Evolutionary conservation across 2,329 filamentous ascomycete genomes (phyloP).

Genomic region (Aspergillus flavus): DNA sequence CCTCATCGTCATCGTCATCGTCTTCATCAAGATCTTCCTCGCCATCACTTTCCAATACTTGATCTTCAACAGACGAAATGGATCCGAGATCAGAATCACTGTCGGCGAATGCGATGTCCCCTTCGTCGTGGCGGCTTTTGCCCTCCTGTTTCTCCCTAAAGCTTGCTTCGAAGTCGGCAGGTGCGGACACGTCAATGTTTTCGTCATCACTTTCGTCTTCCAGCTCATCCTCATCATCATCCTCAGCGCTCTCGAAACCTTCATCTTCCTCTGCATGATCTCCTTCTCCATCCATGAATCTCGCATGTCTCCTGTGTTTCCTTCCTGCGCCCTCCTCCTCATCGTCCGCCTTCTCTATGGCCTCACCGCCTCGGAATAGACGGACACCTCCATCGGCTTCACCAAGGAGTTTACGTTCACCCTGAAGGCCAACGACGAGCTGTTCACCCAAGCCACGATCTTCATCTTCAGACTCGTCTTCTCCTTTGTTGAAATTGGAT

Average conservation of each 20-base stretch:
- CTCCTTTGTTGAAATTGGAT: conserved; percentile 70
- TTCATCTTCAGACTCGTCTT: conserved; percentile 61
- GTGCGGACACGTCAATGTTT: conserved; percentile 41
- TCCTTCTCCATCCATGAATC: conserved; percentile 53
- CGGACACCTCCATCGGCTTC: conserved; percentile 80
- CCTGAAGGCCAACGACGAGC: conserved; percentile 86
- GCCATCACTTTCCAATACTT: conserved; percentile 55
- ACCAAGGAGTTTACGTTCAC: conserved; percentile 78
- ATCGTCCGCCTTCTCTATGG: conserved; percentile 60
- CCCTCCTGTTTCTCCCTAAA: conserved; percentile 53
- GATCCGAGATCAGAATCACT: conserved; percentile 96
- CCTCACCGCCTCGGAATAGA: conserved; percentile 77
- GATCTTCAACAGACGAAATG: conserved; percentile 66
- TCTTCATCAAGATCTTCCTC: conserved; percentile 49
- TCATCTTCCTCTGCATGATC: conserved; percentile 62
- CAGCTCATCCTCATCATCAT: conserved; percentile 49
- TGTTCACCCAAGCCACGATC: conserved; percentile 94
- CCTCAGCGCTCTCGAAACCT: conserved; percentile 53
- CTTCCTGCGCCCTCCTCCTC: conserved; percentile 61
- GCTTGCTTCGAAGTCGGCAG: conserved; percentile 46
- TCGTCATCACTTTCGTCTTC: conserved; percentile 41
- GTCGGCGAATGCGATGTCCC: conserved; percentile 87
- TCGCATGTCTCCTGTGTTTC: conserved; percentile 55
- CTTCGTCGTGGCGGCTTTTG: conserved; percentile 60
- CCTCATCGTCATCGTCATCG: conserved; percentile 62